Evolutionary conservation across 176 grass and related monocot genomes (phyloP), one percentile per base, ranked within the genome.

Genomic region (Zoysia pacifica): DNA sequence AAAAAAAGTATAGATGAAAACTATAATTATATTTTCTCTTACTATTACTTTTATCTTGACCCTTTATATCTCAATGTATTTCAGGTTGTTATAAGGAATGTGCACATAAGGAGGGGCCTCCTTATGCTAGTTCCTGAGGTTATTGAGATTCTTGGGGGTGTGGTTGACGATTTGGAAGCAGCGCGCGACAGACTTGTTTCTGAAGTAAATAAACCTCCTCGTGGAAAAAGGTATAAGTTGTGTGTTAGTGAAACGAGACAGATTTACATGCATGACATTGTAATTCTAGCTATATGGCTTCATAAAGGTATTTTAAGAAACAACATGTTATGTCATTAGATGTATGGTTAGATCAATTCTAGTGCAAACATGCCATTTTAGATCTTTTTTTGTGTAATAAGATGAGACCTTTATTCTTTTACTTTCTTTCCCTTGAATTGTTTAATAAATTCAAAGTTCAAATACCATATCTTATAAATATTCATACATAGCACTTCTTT

Each of bases 181-280:
- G 91, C 91, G 48, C 85, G 91, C 80, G 53, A 81, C 44, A 94
- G 89, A 73, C 89, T 97, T 82, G 89, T 97, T 82, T 82, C 81
- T 74, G 94, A 97, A 90, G 80, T 97, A 85, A 92, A 97, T 75
- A 97, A 97, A 74, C 91, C 94, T 40, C 89, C 91, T 54, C 89
- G 91, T 82, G 89, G 94, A 50, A 97, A 86, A 88, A 94, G 85
- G 94, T 97, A 85, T 79, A 74, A 41, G 62, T 45, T 53, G 41
- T 3, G 19, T 51, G 44, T 47, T 72, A 68, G 8, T 62, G 58
- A 76, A 6, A 80, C 20, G 18, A 6, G 9, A 2, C 40, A 81
- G 18, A 69, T 87, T 43, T 49, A 58, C 43, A 67, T 56, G 60
- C 19, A 66, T 76, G 52, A n/a, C 60, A 66, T 85, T 72, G 79